Conservation (phyloP, 1,284 basidiomycete species). For the Peniophora sp. region DNA sequence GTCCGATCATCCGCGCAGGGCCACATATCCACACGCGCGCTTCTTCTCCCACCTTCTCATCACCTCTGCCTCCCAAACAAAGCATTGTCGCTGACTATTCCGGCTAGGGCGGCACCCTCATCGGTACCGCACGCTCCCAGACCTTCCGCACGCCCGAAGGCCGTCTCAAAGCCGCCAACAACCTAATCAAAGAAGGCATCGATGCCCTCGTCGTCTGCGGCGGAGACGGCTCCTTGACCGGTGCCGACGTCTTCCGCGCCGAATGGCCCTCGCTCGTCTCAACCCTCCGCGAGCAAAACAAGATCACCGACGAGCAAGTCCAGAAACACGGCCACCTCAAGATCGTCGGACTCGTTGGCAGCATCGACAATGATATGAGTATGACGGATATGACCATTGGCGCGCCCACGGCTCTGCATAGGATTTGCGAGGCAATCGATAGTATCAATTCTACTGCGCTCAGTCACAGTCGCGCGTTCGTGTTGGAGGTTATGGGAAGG, state of each 20-base stretch:
- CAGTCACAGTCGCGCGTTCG: slow-evolving; percentile 96
- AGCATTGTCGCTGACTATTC: too few species aligned
- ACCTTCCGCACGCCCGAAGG: slow-evolving; percentile 87
- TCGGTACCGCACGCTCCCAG: slow-evolving; percentile 89
- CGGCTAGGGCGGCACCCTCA: slow-evolving; percentile 84
- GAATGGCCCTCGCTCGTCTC: slow-evolving; percentile 89
- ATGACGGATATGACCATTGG: slow-evolving; percentile 97
- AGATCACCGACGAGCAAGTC: slow-evolving; percentile 73
- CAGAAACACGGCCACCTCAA: slow-evolving; percentile 75
- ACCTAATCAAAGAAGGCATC: slow-evolving; percentile 93
- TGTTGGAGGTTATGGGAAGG: slow-evolving; percentile 97
- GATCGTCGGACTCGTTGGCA: slow-evolving; percentile 96
- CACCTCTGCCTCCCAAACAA: background rate
- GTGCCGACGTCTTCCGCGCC: slow-evolving; percentile 87
- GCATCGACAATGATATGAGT: slow-evolving; percentile 99
- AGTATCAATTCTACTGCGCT: slow-evolving; percentile 96
- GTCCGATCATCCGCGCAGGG: too few species aligned
- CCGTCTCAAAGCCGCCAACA: slow-evolving; percentile 78
- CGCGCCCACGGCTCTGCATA: slow-evolving; percentile 88
- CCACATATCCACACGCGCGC: too few species aligned
- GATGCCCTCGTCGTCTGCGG: slow-evolving; percentile 96
- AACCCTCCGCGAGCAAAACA: slow-evolving; percentile 58
- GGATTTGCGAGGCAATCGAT: slow-evolving; percentile 97
- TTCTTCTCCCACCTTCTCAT: background rate
- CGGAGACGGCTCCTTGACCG: slow-evolving; percentile 94